Evolutionary conservation across 2,329 filamentous ascomycete species (phyloP), one percentile per base, ranked within the genome.

Genomic region (Pleoardoris graminearum): DNA sequence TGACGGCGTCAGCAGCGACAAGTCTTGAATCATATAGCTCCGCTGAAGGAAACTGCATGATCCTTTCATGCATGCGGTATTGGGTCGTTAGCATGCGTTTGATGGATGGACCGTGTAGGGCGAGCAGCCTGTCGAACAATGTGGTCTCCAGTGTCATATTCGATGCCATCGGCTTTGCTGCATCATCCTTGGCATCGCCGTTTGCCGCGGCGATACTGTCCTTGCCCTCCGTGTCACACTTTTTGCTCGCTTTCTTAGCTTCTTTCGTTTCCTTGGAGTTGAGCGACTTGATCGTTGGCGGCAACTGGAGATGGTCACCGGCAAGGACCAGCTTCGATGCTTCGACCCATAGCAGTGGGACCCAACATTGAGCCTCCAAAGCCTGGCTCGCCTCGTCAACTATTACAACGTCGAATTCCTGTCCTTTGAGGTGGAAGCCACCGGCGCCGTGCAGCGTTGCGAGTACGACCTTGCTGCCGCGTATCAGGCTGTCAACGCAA

Each of bases 311-410:
- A 72, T 97, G 94, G 69, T 99, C 94, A 42, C 94, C 94, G 1
- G 94, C 94, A 57, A 96, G 86, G 7, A 99, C 87, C 7, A 91
- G 86, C 76, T 97, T 97, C 60, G 80, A 84, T 0, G 90, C 78
- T 33, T 81, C 90, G 35, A 76, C 72, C 58, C 84, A 82, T 16
- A 97, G 76, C 41, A 99, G 76, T 10, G 94, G 87, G 46, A 97
- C 92, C 94, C 94, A 99, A 76, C 92, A 97, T 73, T 97, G 93
- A 0, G 94, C 92, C 75, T 99, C 94, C 8, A 97, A 80, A 1
- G 94, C 94, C 72, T 99, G 94, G 70, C 90, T 95, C 4, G 92
- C 94, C 76, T 99, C 94, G 67, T 99, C 94, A 51, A 99, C 91
- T 55, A 99, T 86, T 23, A 99, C 90, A 4, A 96, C 89, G 71